Evolutionary conservation across 495 filamentous ascomycete genomes (phyloP), one percentile per base, ranked within the genome.

Genomic region (Penicillium canariense): DNA sequence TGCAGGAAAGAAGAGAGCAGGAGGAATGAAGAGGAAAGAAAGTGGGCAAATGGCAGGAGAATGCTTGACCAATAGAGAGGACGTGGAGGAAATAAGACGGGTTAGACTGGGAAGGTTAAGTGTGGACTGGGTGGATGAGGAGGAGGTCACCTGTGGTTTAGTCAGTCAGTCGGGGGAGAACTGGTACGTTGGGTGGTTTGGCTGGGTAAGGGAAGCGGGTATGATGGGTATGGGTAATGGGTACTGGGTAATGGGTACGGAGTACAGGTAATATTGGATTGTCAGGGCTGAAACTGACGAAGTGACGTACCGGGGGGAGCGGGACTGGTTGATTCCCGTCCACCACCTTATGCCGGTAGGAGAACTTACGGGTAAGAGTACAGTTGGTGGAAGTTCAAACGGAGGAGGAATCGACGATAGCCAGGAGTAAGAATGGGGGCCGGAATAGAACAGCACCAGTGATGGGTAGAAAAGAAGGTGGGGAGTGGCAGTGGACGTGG

Each of bases 1-100:
- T 47, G 52, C 46, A 48, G 46, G 48, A 47, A 39, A 54, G 43
- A 36, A 38, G 51, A 54, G 46, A 48, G 54, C 48, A 45, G 23
- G 42, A 48, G 31, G 34, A 55, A 34, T 8, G 39, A 42, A 45
- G 26, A 40, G 50, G 48, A 54, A 40, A 39, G 34, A 28, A 17
- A 11, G 25, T 55, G 47, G 53, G 30, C 36, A 40, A 45, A 27
- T 11, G 27, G 18, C 26, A 26, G 32, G 52, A 42, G 22, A 48
- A 35, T 40, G 44, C 25, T 48, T 35, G 25, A 34, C 52, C 52
- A 55, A 55, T 55, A 48, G 43, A n/a, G 34, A 34, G 38, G 31
- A 45, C 20, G 28, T 34, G 28, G 31, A 30, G 20, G 31, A 45
- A 45, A 23, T 34, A 52, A 44, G 31, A 15, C 38, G 30, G 46